Base-by-base conservation (phyloP, 2,329 filamentous ascomycete species). In the Calonectria crousiana region DNA sequence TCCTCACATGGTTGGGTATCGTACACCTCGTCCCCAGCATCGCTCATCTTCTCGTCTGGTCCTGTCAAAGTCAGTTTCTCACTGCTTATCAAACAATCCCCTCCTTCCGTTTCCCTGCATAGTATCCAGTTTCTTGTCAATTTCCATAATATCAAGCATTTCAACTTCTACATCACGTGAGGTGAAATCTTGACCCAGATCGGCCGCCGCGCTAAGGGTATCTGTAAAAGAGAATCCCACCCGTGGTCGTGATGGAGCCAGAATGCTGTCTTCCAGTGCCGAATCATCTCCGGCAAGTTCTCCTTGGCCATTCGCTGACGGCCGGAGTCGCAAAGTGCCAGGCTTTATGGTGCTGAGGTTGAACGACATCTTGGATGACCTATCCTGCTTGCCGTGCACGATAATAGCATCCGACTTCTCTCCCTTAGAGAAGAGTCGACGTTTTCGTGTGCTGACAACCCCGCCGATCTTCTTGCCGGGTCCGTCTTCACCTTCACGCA, bases 91-190 rank as follows among this genome's bases (percentile, higher is more conserved):
- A 75, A 90, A 90, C 74, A 90, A 86, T 69, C 89, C 88, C 80
- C 86, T 85, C 41, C 85, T 86, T 58, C 88, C 84, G 41, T 86
- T 86, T 49, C 83, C 85, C 69, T 91, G 88, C 89, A 93, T 86
- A 65, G 84, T 86, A 62, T 90, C 88, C 67, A 93, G 82, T 64
- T 88, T 89, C 73, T 90, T 88, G 77, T 93, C 92, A 79, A 93
- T 92, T 77, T 91, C 91, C 87, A 92, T 90, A 56, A 93, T 91
- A 80, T 92, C 91, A 77, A 93, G 85, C 86, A 92, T 89, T 82
- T 92, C 90, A 36, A 87, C 86, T 79, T 92, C 90, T 16, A 92
- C 86, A 71, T 92, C 87, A 38, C 90, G 85, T 32, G 85, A 84
- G 28, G 85, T 87, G n/a, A 88, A 84, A 66, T 90, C 88, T 41